Base-by-base conservation (phyloP, 2,329 filamentous ascomycete species). In the Beauveria caledonica region DNA sequence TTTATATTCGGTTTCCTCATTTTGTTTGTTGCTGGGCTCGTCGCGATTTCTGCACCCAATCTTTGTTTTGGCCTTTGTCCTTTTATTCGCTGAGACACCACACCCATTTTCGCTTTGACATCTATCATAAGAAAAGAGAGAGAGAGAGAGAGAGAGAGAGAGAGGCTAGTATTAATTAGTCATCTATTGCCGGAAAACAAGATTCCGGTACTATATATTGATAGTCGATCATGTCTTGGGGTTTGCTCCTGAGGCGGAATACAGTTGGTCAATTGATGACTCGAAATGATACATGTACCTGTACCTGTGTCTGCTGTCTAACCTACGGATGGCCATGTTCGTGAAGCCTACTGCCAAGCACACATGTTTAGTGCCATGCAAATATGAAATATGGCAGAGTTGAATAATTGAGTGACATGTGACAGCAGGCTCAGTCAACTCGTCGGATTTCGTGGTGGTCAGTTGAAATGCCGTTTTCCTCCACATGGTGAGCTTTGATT, bases 1-100 rank as follows among this genome's bases (percentile, higher is more conserved):
- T 29, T 29, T 57, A 40, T 50, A 40, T 48, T 40, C 19, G 21
- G 9, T 62, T 45, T 23, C 17, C 40, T 39, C 42, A 7, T 46
- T 33, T 48, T 57, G 25, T 51, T 39, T 33, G 19, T 27, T 40
- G 54, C 57, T 56, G 45, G 55, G 45, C 36, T 39, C 39, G 4
- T 42, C 25, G 58, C 57, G 39, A 61, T 58, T 59, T 55, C 23
- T 36, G 13, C n/a, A 29, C 36, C 42, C n/a, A 27, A 13, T 56
- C n/a, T 21, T 56, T 2, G 29, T 48, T 46, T 11, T 33, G 7
- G 25, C 25, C 17, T 11, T 17, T 19, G 1, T 8, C 39, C n/a
- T 25, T 40, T 29, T 27, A 33, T 29, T 27, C 9, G 15, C n/a
- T 15, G 53, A 54, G 39, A 57, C 4, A 25, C 50, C 1, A 52